phyloP scores from a whole-genome alignment of 2,329 filamentous ascomycete genomes.

The Ophiostoma piceae region DNA sequence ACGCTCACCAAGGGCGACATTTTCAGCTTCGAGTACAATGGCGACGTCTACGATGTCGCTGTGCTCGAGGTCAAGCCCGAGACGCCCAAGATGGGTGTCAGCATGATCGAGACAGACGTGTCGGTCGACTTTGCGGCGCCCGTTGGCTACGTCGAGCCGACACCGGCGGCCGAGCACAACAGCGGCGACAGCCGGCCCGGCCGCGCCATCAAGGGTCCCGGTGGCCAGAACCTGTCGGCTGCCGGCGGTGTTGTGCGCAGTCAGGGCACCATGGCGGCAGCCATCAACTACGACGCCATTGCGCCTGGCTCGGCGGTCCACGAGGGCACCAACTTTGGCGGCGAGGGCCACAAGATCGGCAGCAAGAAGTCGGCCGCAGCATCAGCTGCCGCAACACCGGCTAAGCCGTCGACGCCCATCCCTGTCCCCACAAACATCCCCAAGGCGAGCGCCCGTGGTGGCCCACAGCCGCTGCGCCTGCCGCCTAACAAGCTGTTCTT shows the following conservation, averaged over 20 bases:
- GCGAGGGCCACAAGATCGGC: conserved; percentile 74
- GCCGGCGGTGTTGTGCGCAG: conserved; percentile 69
- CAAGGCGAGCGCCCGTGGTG: conserved; percentile 34
- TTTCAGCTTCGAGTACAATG: conserved; percentile 96
- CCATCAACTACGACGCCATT: conserved; percentile 94
- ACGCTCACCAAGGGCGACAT: conserved; percentile 89
- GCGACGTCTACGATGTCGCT: conserved; percentile 85
- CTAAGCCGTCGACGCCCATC: conserved; percentile 22
- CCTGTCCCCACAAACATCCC: conserved; percentile 37
- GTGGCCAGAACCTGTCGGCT: conserved; percentile 42
- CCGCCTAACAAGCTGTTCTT: conserved; percentile 92
- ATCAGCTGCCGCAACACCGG: conserved; percentile 32
- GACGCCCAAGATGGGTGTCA: conserved; percentile 75
- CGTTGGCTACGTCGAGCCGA: conserved; percentile 85
- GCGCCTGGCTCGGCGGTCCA: conserved; percentile 68
- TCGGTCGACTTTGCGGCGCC: conserved; percentile 94
- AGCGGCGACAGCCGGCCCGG: conserved; percentile 46
- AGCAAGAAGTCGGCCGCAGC: conserved; percentile 75
- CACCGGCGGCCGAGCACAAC: conserved; percentile 28
- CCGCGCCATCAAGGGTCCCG: conserved; percentile 63
- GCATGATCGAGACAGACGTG: conserved; percentile 93
- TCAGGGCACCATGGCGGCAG: conserved; percentile 91
- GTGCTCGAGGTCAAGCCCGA: conserved; percentile 91
- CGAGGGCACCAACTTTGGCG: conserved; percentile 70
- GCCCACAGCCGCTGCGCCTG: conserved; percentile 78